Percentiles rank a stretch among this genome's conserved stretches.
Conservation (phyloP, 208 protist genomes). For the Leishmania turanica region DNA sequence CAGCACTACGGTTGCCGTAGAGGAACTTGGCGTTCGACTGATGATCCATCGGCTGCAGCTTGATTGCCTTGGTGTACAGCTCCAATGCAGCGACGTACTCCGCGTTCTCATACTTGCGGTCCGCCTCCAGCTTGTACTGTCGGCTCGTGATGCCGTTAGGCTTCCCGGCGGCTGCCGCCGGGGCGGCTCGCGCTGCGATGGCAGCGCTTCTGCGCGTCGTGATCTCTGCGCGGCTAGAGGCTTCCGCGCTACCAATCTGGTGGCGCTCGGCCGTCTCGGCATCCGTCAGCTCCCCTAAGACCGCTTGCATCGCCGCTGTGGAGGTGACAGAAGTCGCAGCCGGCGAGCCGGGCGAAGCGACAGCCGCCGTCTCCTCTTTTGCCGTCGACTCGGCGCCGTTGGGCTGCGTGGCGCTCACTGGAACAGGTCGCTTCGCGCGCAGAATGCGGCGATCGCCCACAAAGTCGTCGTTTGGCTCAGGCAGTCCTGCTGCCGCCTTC, state of each 20-base stretch:
- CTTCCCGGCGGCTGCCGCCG: neutral
- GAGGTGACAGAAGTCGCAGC: neutral
- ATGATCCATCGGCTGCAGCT: constrained; percentile 61
- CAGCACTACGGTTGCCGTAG: constrained; percentile 89
- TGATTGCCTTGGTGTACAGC: constrained; percentile 87
- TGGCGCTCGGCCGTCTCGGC: constrained; percentile 44
- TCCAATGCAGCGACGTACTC: constrained; percentile 86
- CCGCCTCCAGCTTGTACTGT: constrained; percentile 77
- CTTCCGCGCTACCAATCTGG: constrained; percentile 18
- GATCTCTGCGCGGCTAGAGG: neutral
- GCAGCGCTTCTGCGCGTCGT: constrained; percentile 1
- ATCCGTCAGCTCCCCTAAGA: constrained; percentile 31
- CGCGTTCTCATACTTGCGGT: constrained; percentile 81
- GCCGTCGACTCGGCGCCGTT: neutral
- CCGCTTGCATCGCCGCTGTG: neutral
- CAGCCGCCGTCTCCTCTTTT: constrained; percentile 12
- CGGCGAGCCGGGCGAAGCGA: neutral
- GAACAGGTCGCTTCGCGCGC: constrained; percentile 14
- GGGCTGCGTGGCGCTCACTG: neutral
- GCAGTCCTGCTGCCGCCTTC: constrained; percentile 16
- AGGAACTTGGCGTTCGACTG: constrained; percentile 62
- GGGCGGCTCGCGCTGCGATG: neutral
- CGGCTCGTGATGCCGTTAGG: constrained; percentile 40
- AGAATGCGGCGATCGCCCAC: constrained; percentile 21
- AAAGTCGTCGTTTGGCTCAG: constrained; percentile 8